These are phyloP conservation scores for Tinospora cordifolia DNA, from an alignment of 164 flowering plant species.

Conservation along the genomic window DNA sequence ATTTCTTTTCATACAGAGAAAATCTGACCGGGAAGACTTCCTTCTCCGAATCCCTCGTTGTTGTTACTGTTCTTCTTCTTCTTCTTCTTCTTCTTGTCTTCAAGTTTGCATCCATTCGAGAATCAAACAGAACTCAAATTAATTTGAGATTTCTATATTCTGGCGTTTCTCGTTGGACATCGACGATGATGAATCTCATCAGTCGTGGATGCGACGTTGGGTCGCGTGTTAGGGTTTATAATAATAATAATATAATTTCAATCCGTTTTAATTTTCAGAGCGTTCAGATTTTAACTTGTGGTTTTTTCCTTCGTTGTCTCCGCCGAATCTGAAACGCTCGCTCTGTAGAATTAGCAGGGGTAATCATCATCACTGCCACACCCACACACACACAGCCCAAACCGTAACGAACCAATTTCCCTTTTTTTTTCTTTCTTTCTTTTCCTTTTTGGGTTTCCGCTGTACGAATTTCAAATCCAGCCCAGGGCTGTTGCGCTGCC, in stretches of 20 bases:
- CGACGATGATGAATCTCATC: not conserved
- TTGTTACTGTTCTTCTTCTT: not conserved
- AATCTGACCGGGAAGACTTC: not conserved
- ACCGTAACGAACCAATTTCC: not conserved
- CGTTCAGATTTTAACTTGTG: no score
- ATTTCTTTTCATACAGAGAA: no score
- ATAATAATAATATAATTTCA: not conserved
- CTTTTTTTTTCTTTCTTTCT: no score
- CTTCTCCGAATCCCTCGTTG: not conserved
- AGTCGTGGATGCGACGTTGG: not conserved
- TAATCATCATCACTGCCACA: not conserved
- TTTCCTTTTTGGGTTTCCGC: no score
- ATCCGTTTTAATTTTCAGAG: not conserved
- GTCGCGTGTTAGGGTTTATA: constrained; percentile 3
- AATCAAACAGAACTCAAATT: not conserved
- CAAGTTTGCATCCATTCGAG: not conserved
- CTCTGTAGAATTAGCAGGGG: not conserved
- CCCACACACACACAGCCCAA: not conserved
- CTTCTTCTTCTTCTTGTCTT: not conserved
- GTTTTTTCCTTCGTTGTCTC: not conserved
- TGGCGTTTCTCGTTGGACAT: no score
- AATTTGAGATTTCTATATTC: no score
- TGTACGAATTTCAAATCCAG: no score
- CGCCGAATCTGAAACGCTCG: constrained; percentile 3
- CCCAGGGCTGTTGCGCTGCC: no score